These are phyloP conservation scores for Tetrapisispora fleetii DNA, from an alignment of 805 yeast species.

Conservation along the genomic window DNA sequence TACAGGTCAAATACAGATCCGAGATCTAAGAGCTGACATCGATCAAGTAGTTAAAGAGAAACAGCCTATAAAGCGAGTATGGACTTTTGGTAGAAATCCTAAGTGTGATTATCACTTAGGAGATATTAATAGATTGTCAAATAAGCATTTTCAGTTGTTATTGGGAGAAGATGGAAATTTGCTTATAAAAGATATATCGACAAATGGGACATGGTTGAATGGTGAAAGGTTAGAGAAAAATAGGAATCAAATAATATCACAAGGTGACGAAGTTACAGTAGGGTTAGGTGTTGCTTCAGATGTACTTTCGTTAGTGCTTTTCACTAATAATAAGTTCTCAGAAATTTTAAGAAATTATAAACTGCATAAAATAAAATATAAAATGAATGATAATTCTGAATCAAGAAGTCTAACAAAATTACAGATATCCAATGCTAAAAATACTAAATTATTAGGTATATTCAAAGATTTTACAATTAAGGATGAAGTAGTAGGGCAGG, in stretches of 20 bases:
- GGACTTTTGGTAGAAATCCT: slow-evolving; percentile 70
- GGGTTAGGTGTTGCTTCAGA: slow-evolving; percentile 81
- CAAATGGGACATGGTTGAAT: slow-evolving; percentile 89
- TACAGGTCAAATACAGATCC: slow-evolving; percentile 41
- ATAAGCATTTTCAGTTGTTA: slow-evolving; percentile 66
- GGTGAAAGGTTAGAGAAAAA: slow-evolving; percentile 62
- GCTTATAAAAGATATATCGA: slow-evolving; percentile 53
- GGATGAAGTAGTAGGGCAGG: slow-evolving; percentile 86
- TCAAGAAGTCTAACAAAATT: slow-evolving; percentile 3
- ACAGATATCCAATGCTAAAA: slow-evolving; percentile 3
- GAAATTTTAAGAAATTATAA: slow-evolving; percentile 18
- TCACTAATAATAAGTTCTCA: slow-evolving; percentile 31
- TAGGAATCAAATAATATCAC: slow-evolving; percentile 69
- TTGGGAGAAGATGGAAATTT: slow-evolving; percentile 46
- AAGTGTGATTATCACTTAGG: slow-evolving; percentile 54
- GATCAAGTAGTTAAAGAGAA: slow-evolving; percentile 19
- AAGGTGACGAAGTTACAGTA: slow-evolving; percentile 88
- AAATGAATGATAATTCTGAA: not conserved
- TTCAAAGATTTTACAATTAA: slow-evolving; percentile 63
- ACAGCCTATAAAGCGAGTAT: slow-evolving; percentile 31
- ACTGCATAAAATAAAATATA: slow-evolving; percentile 4
- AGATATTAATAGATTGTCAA: slow-evolving; percentile 58
- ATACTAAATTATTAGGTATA: slow-evolving; percentile 35
- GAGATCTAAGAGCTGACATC: slow-evolving; percentile 35
- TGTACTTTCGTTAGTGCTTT: slow-evolving; percentile 39